These are phyloP conservation scores for Balakata baccata DNA, from an alignment of 345 rosid species.

Conservation along the genomic window DNA sequence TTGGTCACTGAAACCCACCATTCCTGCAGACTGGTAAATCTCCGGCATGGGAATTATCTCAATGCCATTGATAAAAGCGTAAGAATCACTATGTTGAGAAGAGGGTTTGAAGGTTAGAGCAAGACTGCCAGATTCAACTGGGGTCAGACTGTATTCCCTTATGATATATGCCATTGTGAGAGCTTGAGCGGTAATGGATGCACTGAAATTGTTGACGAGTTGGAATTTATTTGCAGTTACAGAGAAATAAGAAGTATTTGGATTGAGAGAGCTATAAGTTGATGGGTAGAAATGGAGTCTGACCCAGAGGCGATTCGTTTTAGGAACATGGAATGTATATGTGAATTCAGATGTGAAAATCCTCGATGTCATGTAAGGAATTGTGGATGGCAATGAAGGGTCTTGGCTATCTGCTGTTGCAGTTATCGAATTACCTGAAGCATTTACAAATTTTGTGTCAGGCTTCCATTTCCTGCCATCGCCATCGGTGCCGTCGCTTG, in stretches of 20 bases:
- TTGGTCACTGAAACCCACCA: slow-evolving; percentile 24
- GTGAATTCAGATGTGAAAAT: slow-evolving; percentile 19
- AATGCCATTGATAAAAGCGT: slow-evolving; percentile 29
- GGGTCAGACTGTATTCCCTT: slow-evolving; percentile 20
- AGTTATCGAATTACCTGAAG: slow-evolving; percentile 9
- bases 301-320: slow-evolving; percentile 21
- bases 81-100: neutral
- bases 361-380: slow-evolving; percentile 32
- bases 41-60: slow-evolving; percentile 31
- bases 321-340: slow-evolving; percentile 20
- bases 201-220: slow-evolving; percentile 32
- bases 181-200: slow-evolving; percentile 23
- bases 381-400: slow-evolving; percentile 25
- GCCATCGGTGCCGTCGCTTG: slow-evolving; percentile 10
- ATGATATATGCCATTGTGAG: slow-evolving; percentile 27
- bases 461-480: slow-evolving; percentile 31
- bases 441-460: slow-evolving; percentile 13
- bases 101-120: slow-evolving; percentile 28
- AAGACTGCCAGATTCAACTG: slow-evolving; percentile 13
- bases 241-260: slow-evolving; percentile 19
- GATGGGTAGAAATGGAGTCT: slow-evolving; percentile 30
- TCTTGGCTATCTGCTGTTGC: slow-evolving; percentile 24
- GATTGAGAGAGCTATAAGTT: slow-evolving; percentile 22
- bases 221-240: slow-evolving; percentile 19
- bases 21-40: slow-evolving; percentile 8